Evolutionary conservation across 1,139 yeast genomes (phyloP).

Genomic region (Yamadazyma atlantica): DNA sequence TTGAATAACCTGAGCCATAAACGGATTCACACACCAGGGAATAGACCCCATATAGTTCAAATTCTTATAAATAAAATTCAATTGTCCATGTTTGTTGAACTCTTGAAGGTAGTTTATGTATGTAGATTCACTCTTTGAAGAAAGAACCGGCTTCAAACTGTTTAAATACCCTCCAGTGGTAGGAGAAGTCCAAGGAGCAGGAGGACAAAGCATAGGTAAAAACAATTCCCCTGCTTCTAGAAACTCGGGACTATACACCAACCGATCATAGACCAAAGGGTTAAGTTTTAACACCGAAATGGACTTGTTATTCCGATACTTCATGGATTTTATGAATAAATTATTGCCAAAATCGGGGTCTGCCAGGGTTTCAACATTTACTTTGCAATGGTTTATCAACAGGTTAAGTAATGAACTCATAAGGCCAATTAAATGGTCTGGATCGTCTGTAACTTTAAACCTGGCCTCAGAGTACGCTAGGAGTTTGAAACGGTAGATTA

Average conservation of each 20-base stretch:
- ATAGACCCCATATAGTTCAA: conserved; percentile 29
- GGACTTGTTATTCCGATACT: conserved; percentile 2
- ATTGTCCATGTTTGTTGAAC: conserved; percentile 34
- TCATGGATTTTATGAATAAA: conserved; percentile 10
- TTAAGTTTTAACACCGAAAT: conserved; percentile 11
- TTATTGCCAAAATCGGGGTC: conserved; percentile 7
- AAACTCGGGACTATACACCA: conserved; percentile 5
- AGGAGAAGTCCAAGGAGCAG: conserved; percentile 37
- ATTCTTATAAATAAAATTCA: conserved; percentile 30
- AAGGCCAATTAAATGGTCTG: conserved; percentile 18
- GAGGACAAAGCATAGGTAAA: conserved; percentile 43
- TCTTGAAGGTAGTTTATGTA: conserved; percentile 22
- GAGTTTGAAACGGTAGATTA: neutral
- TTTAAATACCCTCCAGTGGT: conserved; percentile 36
- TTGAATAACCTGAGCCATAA: no score
- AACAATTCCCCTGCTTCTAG: conserved; percentile 5
- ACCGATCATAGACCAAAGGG: conserved; percentile 9
- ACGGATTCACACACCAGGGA: conserved; percentile 39
- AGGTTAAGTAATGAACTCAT: conserved; percentile 22
- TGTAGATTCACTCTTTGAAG: conserved; percentile 18
- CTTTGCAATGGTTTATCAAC: conserved; percentile 21
- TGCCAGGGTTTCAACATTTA: conserved; percentile 10
- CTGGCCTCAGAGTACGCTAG: neutral
- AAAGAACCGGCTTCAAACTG: conserved; percentile 26
- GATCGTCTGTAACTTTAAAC: conserved; percentile 18